These are phyloP conservation scores for Xylaria acuta DNA, from an alignment of 495 filamentous ascomycete genomes.

Conservation along the genomic window DNA sequence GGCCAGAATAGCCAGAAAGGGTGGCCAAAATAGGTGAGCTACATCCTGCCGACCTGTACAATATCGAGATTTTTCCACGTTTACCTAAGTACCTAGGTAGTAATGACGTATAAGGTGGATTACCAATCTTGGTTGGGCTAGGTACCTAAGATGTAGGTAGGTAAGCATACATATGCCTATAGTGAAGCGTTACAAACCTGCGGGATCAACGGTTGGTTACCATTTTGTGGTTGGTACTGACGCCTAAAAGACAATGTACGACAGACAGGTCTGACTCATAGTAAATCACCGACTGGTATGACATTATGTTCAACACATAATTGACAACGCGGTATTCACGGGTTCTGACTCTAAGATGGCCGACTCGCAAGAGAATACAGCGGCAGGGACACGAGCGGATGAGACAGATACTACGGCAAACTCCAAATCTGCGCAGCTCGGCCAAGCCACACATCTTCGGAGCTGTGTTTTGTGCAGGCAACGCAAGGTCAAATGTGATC, in stretches of 20 bases:
- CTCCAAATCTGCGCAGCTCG: not conserved
- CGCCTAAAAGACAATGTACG: not conserved
- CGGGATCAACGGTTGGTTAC: not conserved
- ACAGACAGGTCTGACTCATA: conserved; percentile 15
- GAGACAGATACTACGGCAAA: not conserved
- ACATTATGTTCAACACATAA: conserved; percentile 9
- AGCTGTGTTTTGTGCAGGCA: conserved; percentile 31
- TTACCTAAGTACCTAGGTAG: too few species aligned
- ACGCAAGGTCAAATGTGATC: conserved; percentile 32
- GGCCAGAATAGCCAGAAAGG: too few species aligned
- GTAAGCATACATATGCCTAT: conserved; percentile 17
- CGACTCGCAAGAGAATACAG: conserved; percentile 7
- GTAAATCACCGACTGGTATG: not conserved
- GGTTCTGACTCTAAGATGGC: not conserved
- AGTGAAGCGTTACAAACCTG: conserved; percentile 2
- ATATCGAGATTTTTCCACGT: not conserved
- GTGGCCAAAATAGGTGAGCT: too few species aligned
- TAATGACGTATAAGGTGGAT: not conserved
- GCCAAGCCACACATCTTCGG: conserved; percentile 22
- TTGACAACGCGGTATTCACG: not conserved
- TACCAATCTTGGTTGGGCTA: not conserved
- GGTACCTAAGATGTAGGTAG: not conserved
- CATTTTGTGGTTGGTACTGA: not conserved
- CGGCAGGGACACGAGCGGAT: not conserved
- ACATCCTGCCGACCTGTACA: not conserved